Conservation (phyloP, 768 basidiomycete genomes). For the Auriscalpium vulgare region DNA sequence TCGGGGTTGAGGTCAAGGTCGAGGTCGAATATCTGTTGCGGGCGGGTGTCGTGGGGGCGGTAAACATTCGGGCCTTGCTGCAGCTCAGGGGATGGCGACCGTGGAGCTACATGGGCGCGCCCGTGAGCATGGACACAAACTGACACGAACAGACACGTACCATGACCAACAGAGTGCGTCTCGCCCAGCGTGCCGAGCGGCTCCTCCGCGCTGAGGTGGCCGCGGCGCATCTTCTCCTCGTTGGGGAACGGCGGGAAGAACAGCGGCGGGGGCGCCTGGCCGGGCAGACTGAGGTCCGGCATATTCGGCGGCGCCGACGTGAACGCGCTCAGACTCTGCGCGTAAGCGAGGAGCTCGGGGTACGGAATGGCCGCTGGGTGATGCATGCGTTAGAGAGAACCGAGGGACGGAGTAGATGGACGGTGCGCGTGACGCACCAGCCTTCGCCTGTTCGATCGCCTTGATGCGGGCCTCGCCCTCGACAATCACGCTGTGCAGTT, state of each 20-base stretch:
- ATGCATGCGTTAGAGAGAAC: background rate
- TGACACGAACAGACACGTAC: conserved; percentile 31
- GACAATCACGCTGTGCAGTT: conserved; percentile 59
- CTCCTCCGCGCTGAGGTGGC: conserved; percentile 71
- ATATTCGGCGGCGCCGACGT: conserved; percentile 86
- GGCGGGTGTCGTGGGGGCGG: conserved; percentile 57
- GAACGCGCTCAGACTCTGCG: conserved; percentile 77
- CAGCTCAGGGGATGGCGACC: conserved; percentile 55
- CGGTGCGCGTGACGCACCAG: conserved; percentile 47
- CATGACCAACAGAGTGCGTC: conserved; percentile 71
- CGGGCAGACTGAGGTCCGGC: conserved; percentile 63
- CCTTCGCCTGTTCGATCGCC: conserved; percentile 63
- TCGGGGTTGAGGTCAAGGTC: conserved; percentile 85
- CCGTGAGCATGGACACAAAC: conserved; percentile 3
- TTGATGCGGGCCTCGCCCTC: conserved; percentile 70
- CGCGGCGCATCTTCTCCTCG: conserved; percentile 85
- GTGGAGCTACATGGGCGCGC: conserved; percentile 39
- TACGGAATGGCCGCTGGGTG: conserved; percentile 67
- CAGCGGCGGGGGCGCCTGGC: conserved; percentile 66
- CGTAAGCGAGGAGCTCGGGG: conserved; percentile 76
- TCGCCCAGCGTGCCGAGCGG: conserved; percentile 74
- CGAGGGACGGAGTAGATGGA: background rate
- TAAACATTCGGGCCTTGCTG: conserved; percentile 51
- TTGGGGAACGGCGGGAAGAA: conserved; percentile 91
- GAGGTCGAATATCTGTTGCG: conserved; percentile 63